Evolutionary conservation across 2,329 filamentous ascomycete genomes (phyloP), one percentile per base, ranked within the genome.

Genomic region (Hymenoscyphus scutula): DNA sequence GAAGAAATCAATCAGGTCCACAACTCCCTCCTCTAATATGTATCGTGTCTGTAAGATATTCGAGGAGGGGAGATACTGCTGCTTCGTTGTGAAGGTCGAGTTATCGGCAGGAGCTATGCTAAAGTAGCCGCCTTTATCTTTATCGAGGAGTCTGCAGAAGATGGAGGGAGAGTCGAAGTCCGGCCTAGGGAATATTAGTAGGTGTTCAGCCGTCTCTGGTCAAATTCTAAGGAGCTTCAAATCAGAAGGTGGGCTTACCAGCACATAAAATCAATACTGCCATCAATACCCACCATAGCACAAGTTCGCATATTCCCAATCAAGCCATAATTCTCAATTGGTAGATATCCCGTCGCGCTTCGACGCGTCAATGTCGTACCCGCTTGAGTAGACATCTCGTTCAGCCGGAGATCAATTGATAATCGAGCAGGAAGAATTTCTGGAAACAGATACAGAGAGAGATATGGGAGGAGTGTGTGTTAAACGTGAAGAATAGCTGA

Each of bases 291-390:
- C 25, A 90, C 82, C n/a, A 91, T 78, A 15, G 89, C 89, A 77
- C 88, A 90, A 0, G 89, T 92, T 70, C 87, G 83, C 89, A 92
- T 91, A 71, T 92, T 91, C 27, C 89, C 89, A 69, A 92, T 90
- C 75, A 92, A 82, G 61, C 89, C 89, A 80, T 92, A 92, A 75
- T 92, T 85, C 72, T 92, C 89, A 67, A 91, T 89, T 41, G 73
- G 73, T 25, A 75, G 65, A 58, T 74, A 75, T 19, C 73, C 72
- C 5, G 67, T 72, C 5, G 59, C 59, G 51, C 63, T 59, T 25
- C 71, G 65, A 29, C 69, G 62, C n/a, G 56, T 45, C 23, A 23
- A 13, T 10, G 32, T 51, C 37, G 37, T 29, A 51, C 25, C 17
- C 56, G 25, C 53, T 54, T 58, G 38, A 51, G 19, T 34, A 19